Evolutionary conservation across 495 filamentous ascomycete species (phyloP), one percentile per base, ranked within the genome.

Genomic region (Podospora pseudocomata): DNA sequence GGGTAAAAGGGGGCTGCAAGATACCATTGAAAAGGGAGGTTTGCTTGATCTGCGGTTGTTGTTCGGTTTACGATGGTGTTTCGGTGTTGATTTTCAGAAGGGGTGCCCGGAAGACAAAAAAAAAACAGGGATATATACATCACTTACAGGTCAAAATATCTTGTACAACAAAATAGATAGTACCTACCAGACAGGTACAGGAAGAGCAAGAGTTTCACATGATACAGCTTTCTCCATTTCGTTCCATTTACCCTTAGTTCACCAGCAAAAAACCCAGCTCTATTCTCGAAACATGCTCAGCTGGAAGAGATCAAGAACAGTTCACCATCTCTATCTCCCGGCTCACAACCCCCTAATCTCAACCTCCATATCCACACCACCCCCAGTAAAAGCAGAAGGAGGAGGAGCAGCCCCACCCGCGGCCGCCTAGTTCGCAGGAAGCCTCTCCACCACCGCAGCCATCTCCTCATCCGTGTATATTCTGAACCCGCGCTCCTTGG

Each of bases 381-480:
- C 30, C 30, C 7, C 20, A 23, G 20, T 1, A 23, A 23, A 23
- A 23, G 20, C 20, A 23, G 20, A 23, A 23, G 20, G 20, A 23
- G 20, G 20, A 23, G 20, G 20, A 32, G 30, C 30, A 5, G 30
- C 7, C 30, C 30, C 30, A 5, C 30, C 7, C 30, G 30, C 30
- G 30, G 30, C 5, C 30, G 30, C 30, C 30, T 32, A 87, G 75
- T 87, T 87, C 19, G 84, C 83, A 19, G 85, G 85, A 75, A 87
- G 80, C 71, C 93, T 88, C 70, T 88, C 88, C 64, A 99, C 95
- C 71, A 96, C 92, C 67, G 86, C 82, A 64, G 90, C 90, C 95
- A 99, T 99, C 81, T 98, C 94, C 76, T 92, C 92, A 73, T 99
- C 95, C 66, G 88, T 90, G 83, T 99, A 97, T 85, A 99, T 97